These are phyloP conservation scores for Corymbia calophylla DNA, from an alignment of 441 rosid genomes.

Conservation along the genomic window DNA sequence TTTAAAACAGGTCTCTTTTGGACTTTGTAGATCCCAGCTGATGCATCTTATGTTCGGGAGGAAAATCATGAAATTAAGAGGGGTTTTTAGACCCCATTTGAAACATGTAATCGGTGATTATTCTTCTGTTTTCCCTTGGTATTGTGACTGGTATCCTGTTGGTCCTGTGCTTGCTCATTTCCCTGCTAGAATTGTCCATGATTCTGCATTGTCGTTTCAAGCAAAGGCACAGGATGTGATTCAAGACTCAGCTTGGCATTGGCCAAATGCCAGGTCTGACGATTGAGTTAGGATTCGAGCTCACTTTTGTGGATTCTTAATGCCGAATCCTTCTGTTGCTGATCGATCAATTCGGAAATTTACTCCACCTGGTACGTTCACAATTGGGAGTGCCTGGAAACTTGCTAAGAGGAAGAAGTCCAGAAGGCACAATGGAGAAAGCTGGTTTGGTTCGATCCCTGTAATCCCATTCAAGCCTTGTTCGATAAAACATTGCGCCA, in stretches of 20 bases:
- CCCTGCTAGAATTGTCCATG: not conserved
- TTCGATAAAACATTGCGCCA: too few relatives aligned
- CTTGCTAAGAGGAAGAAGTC: not conserved
- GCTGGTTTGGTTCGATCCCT: not conserved
- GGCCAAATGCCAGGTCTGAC: not conserved
- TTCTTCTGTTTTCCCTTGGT: not conserved
- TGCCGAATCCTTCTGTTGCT: not conserved
- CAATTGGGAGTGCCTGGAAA: not conserved
- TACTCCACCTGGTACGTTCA: not conserved
- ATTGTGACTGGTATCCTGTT: not conserved
- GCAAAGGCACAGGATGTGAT: not conserved
- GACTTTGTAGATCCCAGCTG: not conserved
- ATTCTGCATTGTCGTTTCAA: not conserved
- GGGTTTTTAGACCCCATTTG: not conserved
- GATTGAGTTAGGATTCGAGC: not conserved
- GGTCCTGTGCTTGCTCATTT: not conserved
- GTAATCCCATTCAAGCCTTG: not conserved
- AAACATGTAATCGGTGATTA: not conserved
- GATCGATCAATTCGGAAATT: not conserved
- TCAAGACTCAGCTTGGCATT: not conserved
- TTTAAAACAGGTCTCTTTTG: not conserved
- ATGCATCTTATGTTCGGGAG: not conserved
- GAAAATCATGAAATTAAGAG: not conserved
- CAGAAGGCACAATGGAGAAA: not conserved
- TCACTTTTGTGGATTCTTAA: not conserved